Conservation (phyloP, 1,139 yeast genomes). For the Taiozyma onychis region DNA sequence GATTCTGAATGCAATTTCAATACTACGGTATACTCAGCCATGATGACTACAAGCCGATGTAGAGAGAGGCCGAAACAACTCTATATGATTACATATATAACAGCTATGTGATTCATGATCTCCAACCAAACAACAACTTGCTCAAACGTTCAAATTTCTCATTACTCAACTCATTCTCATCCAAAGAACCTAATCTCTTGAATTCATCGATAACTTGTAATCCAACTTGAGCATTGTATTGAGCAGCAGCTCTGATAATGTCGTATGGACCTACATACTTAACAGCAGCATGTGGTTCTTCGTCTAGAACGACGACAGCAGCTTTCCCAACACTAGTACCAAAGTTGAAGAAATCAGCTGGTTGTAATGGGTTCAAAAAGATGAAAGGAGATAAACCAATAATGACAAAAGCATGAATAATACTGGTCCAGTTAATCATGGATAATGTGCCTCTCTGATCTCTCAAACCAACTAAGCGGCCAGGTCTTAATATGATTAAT, state of each 20-base stretch:
- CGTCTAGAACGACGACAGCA: slow-evolving; percentile 3
- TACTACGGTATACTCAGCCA: background rate
- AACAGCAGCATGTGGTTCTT: slow-evolving; percentile 2
- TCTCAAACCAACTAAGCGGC: slow-evolving; percentile 15
- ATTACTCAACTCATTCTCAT: background rate
- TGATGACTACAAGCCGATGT: background rate
- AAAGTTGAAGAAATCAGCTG: slow-evolving; percentile 6
- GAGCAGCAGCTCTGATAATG: slow-evolving; percentile 5
- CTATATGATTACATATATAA: background rate
- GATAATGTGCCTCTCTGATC: slow-evolving; percentile 7
- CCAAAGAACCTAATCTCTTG: background rate
- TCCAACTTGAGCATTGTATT: background rate
- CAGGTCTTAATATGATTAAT: slow-evolving; percentile 13
- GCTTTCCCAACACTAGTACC: slow-evolving; percentile 14
- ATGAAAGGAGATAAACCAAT: slow-evolving; percentile 4
- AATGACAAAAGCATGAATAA: slow-evolving; percentile 1
- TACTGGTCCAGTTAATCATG: slow-evolving; percentile 6
- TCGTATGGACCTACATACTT: slow-evolving; percentile 2
- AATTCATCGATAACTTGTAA: background rate
- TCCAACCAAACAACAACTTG: background rate
- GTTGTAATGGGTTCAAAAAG: slow-evolving; percentile 3
- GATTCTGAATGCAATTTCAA: background rate
- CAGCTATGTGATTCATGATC: background rate
- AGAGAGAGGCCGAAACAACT: background rate
- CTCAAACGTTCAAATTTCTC: background rate